Evolutionary conservation across 345 rosid genomes (phyloP).

Genomic region (Turnera subulata): DNA sequence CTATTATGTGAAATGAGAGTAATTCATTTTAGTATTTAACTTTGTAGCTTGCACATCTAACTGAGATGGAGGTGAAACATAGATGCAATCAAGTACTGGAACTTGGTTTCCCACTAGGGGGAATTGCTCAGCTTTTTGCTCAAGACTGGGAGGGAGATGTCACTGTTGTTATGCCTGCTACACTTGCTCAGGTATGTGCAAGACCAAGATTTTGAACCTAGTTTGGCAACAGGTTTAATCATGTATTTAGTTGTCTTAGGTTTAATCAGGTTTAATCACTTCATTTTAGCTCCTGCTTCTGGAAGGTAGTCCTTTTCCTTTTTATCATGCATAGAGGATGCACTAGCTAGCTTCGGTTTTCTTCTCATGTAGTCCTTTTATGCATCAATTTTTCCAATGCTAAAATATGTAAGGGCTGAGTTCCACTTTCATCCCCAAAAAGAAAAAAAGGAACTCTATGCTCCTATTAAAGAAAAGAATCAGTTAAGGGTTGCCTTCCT

Average conservation of each 20-base stretch:
- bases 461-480: too few relatives aligned
- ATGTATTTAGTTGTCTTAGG: background rate
- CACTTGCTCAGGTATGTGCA: slow-evolving; percentile 77
- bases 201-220: background rate
- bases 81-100: slow-evolving; percentile 82
- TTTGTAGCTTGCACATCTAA: slow-evolving; percentile 78
- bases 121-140: slow-evolving; percentile 87
- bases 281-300: too few relatives aligned
- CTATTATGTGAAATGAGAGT: background rate
- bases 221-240: background rate
- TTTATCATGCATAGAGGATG: too few relatives aligned
- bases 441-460: too few relatives aligned
- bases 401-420: too few relatives aligned
- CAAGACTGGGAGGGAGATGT: slow-evolving; percentile 99
- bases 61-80: slow-evolving; percentile 96
- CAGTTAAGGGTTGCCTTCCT: too few relatives aligned
- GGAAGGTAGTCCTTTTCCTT: too few relatives aligned
- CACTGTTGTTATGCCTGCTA: slow-evolving; percentile 97
- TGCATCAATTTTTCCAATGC: too few relatives aligned
- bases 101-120: slow-evolving; percentile 93
- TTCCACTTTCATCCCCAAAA: too few relatives aligned
- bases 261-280: too few relatives aligned
- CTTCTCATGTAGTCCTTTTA: too few relatives aligned
- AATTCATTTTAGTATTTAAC: slow-evolving; percentile 3
- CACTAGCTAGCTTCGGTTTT: too few relatives aligned